Percentiles rank a stretch among this genome's conserved stretches.
These are phyloP conservation scores for Colletotrichum sp. DNA, from an alignment of 2,329 filamentous ascomycete species.

Conservation along the genomic window DNA sequence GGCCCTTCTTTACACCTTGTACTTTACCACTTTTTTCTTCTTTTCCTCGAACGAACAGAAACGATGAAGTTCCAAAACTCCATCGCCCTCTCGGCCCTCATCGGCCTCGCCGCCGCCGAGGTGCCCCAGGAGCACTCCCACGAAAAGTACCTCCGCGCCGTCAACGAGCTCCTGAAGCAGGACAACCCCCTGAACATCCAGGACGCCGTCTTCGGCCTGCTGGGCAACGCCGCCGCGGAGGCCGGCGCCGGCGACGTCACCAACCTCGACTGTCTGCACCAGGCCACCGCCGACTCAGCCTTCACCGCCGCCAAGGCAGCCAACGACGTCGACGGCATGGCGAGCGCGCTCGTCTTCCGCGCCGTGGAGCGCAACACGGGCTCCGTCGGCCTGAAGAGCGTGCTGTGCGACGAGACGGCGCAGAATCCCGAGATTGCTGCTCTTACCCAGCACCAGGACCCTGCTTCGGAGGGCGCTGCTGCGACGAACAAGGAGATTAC, in stretches of 20 bases:
- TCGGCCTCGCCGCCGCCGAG: constrained; percentile 33
- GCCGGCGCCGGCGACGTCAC: constrained; percentile 28
- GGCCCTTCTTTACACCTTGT: constrained; percentile 17
- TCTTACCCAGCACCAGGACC: constrained; percentile 71
- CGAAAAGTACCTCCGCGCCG: constrained; percentile 49
- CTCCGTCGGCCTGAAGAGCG: constrained; percentile 60
- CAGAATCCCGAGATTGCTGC: constrained; percentile 71
- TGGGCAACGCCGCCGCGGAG: constrained; percentile 48
- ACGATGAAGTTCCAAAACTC: constrained; percentile 22
- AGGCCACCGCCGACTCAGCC: constrained; percentile 62
- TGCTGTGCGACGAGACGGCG: constrained; percentile 60
- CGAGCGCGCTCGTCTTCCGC: constrained; percentile 57
- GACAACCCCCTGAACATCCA: constrained; percentile 56
- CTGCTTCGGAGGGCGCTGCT: constrained; percentile 62
- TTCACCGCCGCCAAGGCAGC: constrained; percentile 66
- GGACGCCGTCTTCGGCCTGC: constrained; percentile 56
- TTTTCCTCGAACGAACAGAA: background rate
- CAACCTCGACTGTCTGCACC: constrained; percentile 64
- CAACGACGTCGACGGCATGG: constrained; percentile 56
- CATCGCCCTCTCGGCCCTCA: constrained; percentile 16
- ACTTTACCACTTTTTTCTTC: background rate
- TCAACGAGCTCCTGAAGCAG: constrained; percentile 49
- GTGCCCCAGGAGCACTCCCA: constrained; percentile 65
- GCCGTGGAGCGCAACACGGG: constrained; percentile 66
- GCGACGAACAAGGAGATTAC: constrained; percentile 66